Base-by-base conservation (phyloP, 192 early-diverging fungal species). In the Gamsiella multidivaricata region DNA sequence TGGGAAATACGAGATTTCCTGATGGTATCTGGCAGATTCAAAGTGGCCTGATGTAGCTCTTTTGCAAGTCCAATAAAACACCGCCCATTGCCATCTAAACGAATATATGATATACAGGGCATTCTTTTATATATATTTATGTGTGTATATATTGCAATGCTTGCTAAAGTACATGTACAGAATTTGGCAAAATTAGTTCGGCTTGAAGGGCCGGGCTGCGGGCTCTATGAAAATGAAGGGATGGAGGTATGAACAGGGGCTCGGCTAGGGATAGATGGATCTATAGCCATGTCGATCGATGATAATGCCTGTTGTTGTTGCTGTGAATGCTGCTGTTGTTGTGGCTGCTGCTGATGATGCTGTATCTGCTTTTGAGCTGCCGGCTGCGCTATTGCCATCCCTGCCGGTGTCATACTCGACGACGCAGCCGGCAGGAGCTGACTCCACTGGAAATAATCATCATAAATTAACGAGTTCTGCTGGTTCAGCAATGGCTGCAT, bases 381-480 rank as follows among this genome's bases (percentile, higher is more conserved):
- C n/a, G n/a, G n/a, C n/a, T n/a, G n/a, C n/a, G n/a, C n/a, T n/a
- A n/a, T n/a, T n/a, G n/a, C n/a, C 32, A 39, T 28, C 12, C 28
- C 22, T 3, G 34, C 31, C 25, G 56, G 12, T 7, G 43, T 12
- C 36, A 20, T 9, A 17, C 17, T 18, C 14, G 59, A 29, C 1
- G 57, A 42, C n/a, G n/a, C n/a, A 26, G 20, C 26, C 5, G 54
- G 29, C 22, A 47, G 23, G 12, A 55, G 25, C 3, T 68, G 65
- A 31, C 43, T 69, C 74, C 65, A 78, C 31, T 69, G 74, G 25
- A 68, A 58, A 41, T 64, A 78, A 20, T 78, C 60, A 31, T 78
- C 74, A 37, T 69, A 78, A 25, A 78, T 58, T 23, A 78, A 49
- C 31, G 74, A 78, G n/a, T 78, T 78, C 15, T 78, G 74, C 29